These are phyloP conservation scores for Mitragyna speciosa DNA, from an alignment of 257 asterid genomes.

Conservation along the genomic window DNA sequence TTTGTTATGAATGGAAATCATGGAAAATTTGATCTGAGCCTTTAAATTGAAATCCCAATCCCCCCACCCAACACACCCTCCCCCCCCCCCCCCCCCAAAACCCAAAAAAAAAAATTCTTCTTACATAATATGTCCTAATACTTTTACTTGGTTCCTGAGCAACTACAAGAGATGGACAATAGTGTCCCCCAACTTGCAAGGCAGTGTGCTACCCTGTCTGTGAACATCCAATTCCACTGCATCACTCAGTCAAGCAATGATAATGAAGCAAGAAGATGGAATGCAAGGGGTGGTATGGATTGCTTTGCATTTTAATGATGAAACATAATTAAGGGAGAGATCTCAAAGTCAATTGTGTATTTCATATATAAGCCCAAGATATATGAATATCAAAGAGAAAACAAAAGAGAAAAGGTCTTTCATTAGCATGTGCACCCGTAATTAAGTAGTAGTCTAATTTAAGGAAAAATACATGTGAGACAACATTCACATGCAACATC, in stretches of 20 bases:
- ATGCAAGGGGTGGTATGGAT: background rate
- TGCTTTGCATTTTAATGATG: background rate
- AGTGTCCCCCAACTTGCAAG: background rate
- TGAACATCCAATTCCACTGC: no score
- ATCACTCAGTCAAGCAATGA: no score
- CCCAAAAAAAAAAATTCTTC: no score
- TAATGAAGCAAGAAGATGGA: no score
- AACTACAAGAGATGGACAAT: background rate
- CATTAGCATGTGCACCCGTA: background rate
- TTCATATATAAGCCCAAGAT: background rate
- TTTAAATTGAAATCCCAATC: no score
- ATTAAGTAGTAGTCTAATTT: background rate
- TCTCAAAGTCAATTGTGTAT: background rate
- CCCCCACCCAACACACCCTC: no score
- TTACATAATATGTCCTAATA: background rate
- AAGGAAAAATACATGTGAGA: background rate
- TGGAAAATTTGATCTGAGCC: no score
- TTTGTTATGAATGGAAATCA: no score
- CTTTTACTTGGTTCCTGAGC: background rate
- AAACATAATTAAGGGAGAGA: background rate
- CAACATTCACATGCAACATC: slow-evolving; percentile 4
- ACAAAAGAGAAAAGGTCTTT: background rate
- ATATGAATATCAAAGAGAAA: no score
- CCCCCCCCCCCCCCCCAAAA: no score
- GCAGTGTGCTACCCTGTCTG: background rate